Conservation (phyloP, 352 stramenopile species). For the Globisporangium nodosum region DNA sequence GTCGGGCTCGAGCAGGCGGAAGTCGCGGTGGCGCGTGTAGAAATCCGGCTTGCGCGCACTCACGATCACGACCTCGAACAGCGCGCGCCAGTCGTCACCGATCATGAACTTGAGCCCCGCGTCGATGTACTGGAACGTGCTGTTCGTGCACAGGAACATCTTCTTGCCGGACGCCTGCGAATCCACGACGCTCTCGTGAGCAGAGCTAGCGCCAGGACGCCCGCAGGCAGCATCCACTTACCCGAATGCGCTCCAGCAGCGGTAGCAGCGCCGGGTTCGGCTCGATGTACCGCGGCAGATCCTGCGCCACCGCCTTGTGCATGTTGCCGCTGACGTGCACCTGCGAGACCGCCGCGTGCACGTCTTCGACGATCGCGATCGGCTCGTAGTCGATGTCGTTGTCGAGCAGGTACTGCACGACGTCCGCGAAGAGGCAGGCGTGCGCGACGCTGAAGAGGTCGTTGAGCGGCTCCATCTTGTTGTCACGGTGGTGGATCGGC, state of each 20-base stretch:
- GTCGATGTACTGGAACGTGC: constrained; percentile 92
- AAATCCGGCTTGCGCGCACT: constrained; percentile 91
- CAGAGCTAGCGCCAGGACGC: background rate
- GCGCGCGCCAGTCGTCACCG: constrained; percentile 85
- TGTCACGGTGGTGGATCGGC: constrained; percentile 66
- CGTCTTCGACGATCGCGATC: constrained; percentile 83
- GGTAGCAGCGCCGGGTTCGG: constrained; percentile 80
- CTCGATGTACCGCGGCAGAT: constrained; percentile 87
- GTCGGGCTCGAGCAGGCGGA: constrained; percentile 63
- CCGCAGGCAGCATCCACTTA: constrained; percentile 14
- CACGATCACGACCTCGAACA: constrained; percentile 89
- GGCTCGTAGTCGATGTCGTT: constrained; percentile 88
- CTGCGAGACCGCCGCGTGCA: constrained; percentile 80
- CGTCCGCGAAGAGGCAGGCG: constrained; percentile 91
- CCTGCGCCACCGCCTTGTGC: constrained; percentile 84
- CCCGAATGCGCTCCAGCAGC: constrained; percentile 73
- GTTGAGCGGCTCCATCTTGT: constrained; percentile 90
- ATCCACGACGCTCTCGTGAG: background rate
- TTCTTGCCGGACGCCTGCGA: constrained; percentile 77
- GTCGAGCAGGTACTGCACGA: constrained; percentile 91
- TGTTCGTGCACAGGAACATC: constrained; percentile 92
- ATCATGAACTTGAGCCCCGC: constrained; percentile 90
- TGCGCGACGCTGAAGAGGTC: constrained; percentile 93
- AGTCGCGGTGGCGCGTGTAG: constrained; percentile 82
- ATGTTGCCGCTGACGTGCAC: constrained; percentile 91